A percentile compares a stretch with the other conserved stretches of the same genome.
These are phyloP conservation scores for Tothia fuscella DNA, from an alignment of 2,329 filamentous ascomycete genomes.

Conservation along the genomic window DNA sequence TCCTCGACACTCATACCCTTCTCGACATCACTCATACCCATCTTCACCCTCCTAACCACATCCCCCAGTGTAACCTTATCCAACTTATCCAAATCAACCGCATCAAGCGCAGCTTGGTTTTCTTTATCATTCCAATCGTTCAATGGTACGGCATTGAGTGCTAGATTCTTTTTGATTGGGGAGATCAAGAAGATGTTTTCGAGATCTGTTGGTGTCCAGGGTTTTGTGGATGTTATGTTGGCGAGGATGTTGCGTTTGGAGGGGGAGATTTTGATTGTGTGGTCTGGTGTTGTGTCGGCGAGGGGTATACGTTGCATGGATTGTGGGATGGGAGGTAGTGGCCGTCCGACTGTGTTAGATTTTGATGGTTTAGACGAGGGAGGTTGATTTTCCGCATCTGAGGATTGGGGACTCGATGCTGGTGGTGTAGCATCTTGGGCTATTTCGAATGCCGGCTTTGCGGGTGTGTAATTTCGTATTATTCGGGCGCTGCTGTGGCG, in stretches of 20 bases:
- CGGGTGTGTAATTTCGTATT: not conserved
- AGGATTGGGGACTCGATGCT: conserved; percentile 53
- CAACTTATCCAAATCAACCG: conserved; percentile 12
- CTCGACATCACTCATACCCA: conserved; percentile 60
- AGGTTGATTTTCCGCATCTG: conserved; percentile 68
- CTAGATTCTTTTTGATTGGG: conserved; percentile 4
- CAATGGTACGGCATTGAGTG: not conserved
- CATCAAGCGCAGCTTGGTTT: conserved; percentile 15
- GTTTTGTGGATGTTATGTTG: conserved; percentile 36
- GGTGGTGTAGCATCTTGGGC: conserved; percentile 3
- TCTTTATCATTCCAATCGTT: no score
- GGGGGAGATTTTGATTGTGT: conserved; percentile 26
- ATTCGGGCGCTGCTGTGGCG: conserved; percentile 1
- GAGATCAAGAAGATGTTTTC: conserved; percentile 49
- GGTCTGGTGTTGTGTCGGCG: conserved; percentile 28
- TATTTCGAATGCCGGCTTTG: not conserved
- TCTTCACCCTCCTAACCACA: conserved; percentile 41
- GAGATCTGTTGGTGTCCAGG: conserved; percentile 67
- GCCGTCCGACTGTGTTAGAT: no score
- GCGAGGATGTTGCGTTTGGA: conserved; percentile 38
- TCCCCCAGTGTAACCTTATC: conserved; percentile 32
- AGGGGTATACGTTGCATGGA: conserved; percentile 29
- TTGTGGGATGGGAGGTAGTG: conserved; percentile 17
- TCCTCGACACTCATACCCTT: conserved; percentile 87
- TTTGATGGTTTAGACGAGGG: conserved; percentile 58